A percentile compares a stretch with the other conserved stretches of the same genome.
Conservation (phyloP, 768 basidiomycete species). For the Crassisporium funariophilum region DNA sequence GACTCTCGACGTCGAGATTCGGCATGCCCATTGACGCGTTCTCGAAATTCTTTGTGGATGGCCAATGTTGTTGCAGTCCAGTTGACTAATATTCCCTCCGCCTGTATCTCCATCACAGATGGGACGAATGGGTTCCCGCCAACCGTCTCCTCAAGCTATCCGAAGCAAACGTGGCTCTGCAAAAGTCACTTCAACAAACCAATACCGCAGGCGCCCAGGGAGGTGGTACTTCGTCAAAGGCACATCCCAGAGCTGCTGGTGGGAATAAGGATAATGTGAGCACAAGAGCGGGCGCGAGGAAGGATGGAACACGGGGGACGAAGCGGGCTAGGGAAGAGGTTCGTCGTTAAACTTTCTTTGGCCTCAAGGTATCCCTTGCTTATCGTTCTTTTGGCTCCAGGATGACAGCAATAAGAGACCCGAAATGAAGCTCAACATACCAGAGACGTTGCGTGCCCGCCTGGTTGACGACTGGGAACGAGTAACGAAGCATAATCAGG, state of each 20-base stretch:
- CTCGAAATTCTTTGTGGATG: no score
- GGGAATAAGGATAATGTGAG: slow-evolving; percentile 30
- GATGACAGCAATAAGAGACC: slow-evolving; percentile 79
- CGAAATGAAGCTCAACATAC: slow-evolving; percentile 89
- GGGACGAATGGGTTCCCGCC: slow-evolving; percentile 97
- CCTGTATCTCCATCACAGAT: slow-evolving; percentile 52
- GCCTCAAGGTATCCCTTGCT: slow-evolving; percentile 3
- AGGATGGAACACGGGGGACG: slow-evolving; percentile 66
- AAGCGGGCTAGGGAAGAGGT: slow-evolving; percentile 80
- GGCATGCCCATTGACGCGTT: no score
- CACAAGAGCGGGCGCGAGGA: slow-evolving; percentile 41
- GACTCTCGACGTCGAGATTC: no score
- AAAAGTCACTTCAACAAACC: slow-evolving; percentile 60
- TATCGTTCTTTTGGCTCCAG: slow-evolving; percentile 33
- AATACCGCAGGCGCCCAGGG: slow-evolving; percentile 27
- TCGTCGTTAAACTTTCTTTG: slow-evolving; percentile 17
- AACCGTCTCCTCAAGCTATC: slow-evolving; percentile 81
- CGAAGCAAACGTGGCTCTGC: slow-evolving; percentile 75
- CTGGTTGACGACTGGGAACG: slow-evolving; percentile 98
- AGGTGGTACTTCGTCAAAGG: slow-evolving; percentile 21
- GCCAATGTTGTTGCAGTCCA: no score
- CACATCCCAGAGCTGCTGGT: slow-evolving; percentile 20
- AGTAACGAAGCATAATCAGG: slow-evolving; percentile 93
- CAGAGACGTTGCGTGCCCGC: slow-evolving; percentile 85
- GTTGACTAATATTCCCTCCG: background rate